Evolutionary conservation across 2,329 filamentous ascomycete species (phyloP).

Genomic region (Pseudogymnoascus sp.): DNA sequence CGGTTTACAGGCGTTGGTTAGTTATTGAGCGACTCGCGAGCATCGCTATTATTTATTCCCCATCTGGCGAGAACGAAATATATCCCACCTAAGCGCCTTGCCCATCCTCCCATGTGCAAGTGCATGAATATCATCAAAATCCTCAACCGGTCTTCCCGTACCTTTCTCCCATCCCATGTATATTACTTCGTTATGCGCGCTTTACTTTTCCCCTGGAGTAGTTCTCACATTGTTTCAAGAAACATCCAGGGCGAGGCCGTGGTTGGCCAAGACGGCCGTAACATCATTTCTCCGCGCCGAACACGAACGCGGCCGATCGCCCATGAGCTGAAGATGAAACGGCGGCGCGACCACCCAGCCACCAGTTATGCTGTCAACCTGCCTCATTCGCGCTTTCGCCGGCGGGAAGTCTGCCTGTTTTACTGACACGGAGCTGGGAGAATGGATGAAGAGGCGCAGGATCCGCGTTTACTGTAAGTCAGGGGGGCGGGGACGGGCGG

Average conservation of each 20-base stretch:
- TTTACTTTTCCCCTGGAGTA: background rate
- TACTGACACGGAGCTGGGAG: too few species aligned
- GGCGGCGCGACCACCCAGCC: background rate
- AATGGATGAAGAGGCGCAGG: background rate
- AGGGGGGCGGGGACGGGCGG: background rate
- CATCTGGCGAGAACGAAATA: background rate
- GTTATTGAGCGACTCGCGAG: background rate
- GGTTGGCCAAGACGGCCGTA: background rate
- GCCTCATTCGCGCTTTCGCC: background rate
- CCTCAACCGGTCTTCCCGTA: too few species aligned
- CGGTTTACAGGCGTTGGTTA: background rate
- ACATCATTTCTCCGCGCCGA: background rate
- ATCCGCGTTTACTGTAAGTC: background rate
- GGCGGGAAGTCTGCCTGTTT: too few species aligned
- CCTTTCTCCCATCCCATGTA: too few species aligned
- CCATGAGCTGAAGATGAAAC: background rate
- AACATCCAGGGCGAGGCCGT: background rate
- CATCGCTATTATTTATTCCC: background rate
- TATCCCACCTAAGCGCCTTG: background rate
- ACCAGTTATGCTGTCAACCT: background rate
- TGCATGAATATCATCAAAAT: background rate
- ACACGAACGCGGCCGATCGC: background rate
- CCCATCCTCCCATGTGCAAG: background rate
- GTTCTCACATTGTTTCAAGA: constrained; percentile 5
- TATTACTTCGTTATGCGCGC: too few species aligned